Evolutionary conservation across 345 rosid species (phyloP).

Genomic region (Melastoma malabathricum): DNA sequence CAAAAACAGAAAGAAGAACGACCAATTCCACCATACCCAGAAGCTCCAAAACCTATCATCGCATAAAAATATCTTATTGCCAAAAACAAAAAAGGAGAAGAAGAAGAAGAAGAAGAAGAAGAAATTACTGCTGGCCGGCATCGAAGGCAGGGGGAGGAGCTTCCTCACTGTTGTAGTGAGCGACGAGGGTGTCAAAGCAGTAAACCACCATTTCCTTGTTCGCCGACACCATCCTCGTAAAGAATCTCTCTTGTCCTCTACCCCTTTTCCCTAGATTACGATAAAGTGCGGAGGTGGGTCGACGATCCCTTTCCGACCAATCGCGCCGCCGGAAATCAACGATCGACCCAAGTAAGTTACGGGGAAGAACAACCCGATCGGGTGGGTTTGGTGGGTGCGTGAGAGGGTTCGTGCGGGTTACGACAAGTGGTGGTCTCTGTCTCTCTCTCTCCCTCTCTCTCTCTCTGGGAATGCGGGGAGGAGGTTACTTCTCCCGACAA

Average conservation of each 20-base stretch:
- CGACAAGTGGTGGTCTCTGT: too few species aligned
- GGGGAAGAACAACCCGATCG: not conserved
- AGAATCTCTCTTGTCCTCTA: slow-evolving; percentile 1
- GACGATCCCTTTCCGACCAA: not conserved
- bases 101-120: not conserved
- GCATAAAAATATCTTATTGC: too few species aligned
- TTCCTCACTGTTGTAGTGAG: slow-evolving; percentile 81
- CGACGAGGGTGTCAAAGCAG: slow-evolving; percentile 85
- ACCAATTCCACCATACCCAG: slow-evolving; percentile 1
- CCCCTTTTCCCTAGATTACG: not conserved
- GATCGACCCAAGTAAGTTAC: not conserved
- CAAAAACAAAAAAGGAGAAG: too few species aligned
- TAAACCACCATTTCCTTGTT: slow-evolving; percentile 94
- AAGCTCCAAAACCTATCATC: not conserved
- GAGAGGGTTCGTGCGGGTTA: too few species aligned
- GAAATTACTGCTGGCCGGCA: slow-evolving; percentile 59
- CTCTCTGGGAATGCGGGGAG: too few species aligned
- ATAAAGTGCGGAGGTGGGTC: not conserved
- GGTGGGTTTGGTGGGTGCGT: too few species aligned
- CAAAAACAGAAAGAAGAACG: slow-evolving; percentile 3
- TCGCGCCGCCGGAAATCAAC: not conserved
- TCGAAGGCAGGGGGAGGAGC: slow-evolving; percentile 83
- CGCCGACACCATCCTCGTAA: slow-evolving; percentile 67
- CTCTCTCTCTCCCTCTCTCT: too few species aligned
- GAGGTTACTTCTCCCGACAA: too few species aligned